Evolutionary conservation across 192 early-diverging fungal genomes (phyloP), one percentile per base, ranked within the genome.

Genomic region (Umbelopsis sp.): DNA sequence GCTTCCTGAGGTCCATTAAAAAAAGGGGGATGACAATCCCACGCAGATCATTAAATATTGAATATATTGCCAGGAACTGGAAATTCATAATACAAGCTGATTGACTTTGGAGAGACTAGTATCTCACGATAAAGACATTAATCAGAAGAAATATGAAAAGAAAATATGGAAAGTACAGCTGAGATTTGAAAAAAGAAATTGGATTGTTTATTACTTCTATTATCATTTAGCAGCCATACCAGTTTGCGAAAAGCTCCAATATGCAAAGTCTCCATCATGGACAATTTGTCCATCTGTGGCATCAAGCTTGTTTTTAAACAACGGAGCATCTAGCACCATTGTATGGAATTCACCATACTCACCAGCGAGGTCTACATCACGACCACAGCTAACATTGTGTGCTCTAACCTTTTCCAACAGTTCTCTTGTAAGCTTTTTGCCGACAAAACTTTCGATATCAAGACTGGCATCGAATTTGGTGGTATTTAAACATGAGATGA

Each of bases 271-370:
- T 62, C 56, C 56, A 62, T 62, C 56, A 34, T 31, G 56, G 17
- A 62, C 20, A 20, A 62, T 62, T 34, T 62, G 56, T 14, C 56
- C 31, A 26, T 20, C 31, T 17, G 29, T 34, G 29, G 17, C 26
- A 62, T 62, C 56, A 32, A 62, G 24, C 31, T 62, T 62, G 56
- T 4, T 32, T 8, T 67, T 76, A 16, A 84, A 81, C 14, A 83
- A 74, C 8, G 88, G 86, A n/a, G 84, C 86, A 36, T 88, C 77
- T 1, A 87, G 68, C 3, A 88, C 87, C 89, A 91, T 90, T 2
- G 89, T 90, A 56, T 92, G 91, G 53, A 87, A 91, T 71, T 92
- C 91, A 12, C 91, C 91, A 45, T 80, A 82, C 71, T 92, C 91
- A 12, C 91, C 91, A 26, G 82, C 82, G 68, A 82, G 70, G 53